phyloP scores from a whole-genome alignment of 495 filamentous ascomycete genomes.

The Xylaria nigripes region DNA sequence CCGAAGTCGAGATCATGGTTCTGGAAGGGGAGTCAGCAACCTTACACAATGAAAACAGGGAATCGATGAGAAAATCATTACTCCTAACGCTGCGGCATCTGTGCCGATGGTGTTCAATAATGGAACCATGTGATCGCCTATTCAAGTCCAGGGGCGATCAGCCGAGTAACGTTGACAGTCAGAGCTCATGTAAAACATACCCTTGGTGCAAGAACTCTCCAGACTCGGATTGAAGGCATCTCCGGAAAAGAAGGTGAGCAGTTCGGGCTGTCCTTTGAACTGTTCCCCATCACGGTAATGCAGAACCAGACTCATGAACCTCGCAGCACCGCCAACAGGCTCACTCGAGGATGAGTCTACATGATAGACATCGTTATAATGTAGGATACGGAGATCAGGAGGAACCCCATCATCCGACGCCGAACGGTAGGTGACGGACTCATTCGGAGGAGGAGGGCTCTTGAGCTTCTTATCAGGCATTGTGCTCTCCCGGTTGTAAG shows the following conservation, averaged over 20 bases:
- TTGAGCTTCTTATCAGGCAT: conserved; percentile 8
- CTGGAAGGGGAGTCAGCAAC: conserved; percentile 26
- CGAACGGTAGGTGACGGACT: conserved; percentile 44
- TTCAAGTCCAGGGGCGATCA: conserved; percentile 7
- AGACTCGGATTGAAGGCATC: conserved; percentile 88
- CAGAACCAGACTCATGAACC: conserved; percentile 71
- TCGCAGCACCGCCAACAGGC: conserved; percentile 67
- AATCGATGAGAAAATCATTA: conserved; percentile 33
- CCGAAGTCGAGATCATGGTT: conserved; percentile 96
- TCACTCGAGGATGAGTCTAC: conserved; percentile 67
- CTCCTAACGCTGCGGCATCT: conserved; percentile 69
- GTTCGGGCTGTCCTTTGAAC: conserved; percentile 52
- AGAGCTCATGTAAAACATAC: conserved; percentile 26
- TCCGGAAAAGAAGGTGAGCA: conserved; percentile 80
- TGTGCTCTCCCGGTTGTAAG: not conserved
- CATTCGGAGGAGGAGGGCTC: conserved; percentile 17
- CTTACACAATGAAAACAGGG: not conserved
- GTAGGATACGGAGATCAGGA: conserved; percentile 70
- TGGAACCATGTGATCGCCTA: conserved; percentile 74
- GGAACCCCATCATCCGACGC: conserved; percentile 35
- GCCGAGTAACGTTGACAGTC: not conserved
- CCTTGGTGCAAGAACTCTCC: conserved; percentile 81
- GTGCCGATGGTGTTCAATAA: conserved; percentile 72
- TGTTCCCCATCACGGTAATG: conserved; percentile 55
- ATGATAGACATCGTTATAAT: conserved; percentile 92